phyloP scores from a whole-genome alignment of 176 grass and related monocot species.

The Lolium multiflorum region DNA sequence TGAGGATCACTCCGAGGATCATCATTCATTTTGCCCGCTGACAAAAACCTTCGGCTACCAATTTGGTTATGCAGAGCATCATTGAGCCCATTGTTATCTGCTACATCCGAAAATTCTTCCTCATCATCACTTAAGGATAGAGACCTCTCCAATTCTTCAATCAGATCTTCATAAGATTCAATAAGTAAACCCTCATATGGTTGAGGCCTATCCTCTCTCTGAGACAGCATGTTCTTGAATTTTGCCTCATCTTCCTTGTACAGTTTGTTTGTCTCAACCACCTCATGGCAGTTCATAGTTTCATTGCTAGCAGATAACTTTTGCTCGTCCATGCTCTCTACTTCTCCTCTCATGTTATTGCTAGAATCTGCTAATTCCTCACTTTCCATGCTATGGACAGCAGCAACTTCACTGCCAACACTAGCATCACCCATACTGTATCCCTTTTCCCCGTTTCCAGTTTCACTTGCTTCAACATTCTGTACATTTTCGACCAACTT shows the following conservation, averaged over 20 bases:
- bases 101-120: constrained; percentile 45
- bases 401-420: background rate
- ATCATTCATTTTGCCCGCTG: constrained; percentile 35
- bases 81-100: constrained; percentile 41
- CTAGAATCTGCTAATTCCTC: constrained; percentile 8
- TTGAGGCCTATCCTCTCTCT: constrained; percentile 5
- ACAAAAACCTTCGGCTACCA: constrained; percentile 39
- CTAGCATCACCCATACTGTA: background rate
- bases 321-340: background rate
- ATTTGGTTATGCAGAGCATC: constrained; percentile 56
- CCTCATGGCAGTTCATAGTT: constrained; percentile 11
- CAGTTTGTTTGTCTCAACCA: background rate
- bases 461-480: background rate
- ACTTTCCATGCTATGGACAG: constrained; percentile 1
- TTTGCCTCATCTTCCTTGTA: constrained; percentile 32
- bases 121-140: constrained; percentile 57
- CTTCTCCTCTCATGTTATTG: constrained; percentile 1
- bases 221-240: background rate
- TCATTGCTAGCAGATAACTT: constrained; percentile 15
- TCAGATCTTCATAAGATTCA: constrained; percentile 58
- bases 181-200: constrained; percentile 1
- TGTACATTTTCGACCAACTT: background rate
- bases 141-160: constrained; percentile 64
- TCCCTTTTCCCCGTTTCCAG: background rate
- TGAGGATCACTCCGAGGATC: constrained; percentile 45